Evolutionary conservation across 2,329 filamentous ascomycete genomes (phyloP).

Genomic region (Ustulina deusta): DNA sequence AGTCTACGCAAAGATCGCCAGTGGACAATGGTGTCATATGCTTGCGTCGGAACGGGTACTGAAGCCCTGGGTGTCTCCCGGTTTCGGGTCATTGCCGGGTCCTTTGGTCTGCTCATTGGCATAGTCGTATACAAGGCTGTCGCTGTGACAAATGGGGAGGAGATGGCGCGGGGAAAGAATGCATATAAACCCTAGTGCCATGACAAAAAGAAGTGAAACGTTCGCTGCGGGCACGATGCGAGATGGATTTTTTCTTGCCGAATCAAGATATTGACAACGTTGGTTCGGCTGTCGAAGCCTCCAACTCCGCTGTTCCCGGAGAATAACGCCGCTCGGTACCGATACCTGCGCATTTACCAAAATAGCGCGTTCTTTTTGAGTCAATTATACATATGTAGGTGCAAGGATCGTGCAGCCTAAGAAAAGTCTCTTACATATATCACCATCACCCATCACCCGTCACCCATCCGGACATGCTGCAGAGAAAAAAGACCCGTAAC

Average conservation of each 20-base stretch:
- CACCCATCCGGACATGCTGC: background rate
- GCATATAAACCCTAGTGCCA: conserved; percentile 31
- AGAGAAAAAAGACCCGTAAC: conserved; percentile 4
- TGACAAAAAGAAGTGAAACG: conserved; percentile 35
- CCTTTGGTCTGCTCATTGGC: too few species aligned
- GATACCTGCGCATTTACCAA: conserved; percentile 32
- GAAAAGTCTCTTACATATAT: conserved; percentile 35
- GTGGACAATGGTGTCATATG: too few species aligned
- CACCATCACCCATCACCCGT: conserved; percentile 14
- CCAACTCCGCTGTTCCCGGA: conserved; percentile 35
- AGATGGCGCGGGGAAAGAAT: conserved; percentile 32
- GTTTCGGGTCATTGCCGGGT: too few species aligned
- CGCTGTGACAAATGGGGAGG: background rate
- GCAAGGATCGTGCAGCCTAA: conserved; percentile 36
- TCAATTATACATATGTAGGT: conserved; percentile 33
- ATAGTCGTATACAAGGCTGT: too few species aligned
- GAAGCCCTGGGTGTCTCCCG: too few species aligned
- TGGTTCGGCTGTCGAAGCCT: conserved; percentile 38
- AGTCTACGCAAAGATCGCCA: conserved; percentile 14
- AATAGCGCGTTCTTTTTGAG: conserved; percentile 29
- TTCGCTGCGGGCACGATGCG: conserved; percentile 31
- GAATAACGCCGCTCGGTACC: conserved; percentile 28
- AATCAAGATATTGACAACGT: conserved; percentile 38
- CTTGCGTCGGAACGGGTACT: too few species aligned
- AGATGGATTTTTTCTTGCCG: conserved; percentile 36